Evolutionary conservation across 106 monocot genomes (phyloP).

Genomic region (Allium sativum): DNA sequence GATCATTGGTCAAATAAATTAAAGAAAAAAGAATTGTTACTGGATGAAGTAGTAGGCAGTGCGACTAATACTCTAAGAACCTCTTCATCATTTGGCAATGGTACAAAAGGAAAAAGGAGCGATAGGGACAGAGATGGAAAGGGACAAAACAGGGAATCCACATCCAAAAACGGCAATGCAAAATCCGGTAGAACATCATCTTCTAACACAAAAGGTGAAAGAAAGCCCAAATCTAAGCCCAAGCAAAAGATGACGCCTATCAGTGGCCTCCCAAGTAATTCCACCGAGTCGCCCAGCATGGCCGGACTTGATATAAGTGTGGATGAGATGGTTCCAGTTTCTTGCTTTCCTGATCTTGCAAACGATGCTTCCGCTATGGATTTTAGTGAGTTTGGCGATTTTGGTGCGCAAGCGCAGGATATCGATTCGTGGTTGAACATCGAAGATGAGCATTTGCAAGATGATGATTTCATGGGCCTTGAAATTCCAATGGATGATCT

Average conservation of each 20-base stretch:
- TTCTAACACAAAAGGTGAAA: conserved; percentile 37
- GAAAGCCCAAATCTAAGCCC: conserved; percentile 38
- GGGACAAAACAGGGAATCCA: conserved; percentile 22
- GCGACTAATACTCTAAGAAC: conserved; percentile 13
- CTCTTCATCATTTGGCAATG: conserved; percentile 25
- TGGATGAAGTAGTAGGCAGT: conserved; percentile 47
- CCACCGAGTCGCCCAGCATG: conserved; percentile 6
- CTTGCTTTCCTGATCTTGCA: conserved; percentile 9
- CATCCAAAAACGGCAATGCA: conserved; percentile 12
- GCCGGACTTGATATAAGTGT: background rate
- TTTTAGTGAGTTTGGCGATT: conserved; percentile 16
- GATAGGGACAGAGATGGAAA: conserved; percentile 47
- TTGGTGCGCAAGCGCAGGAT: conserved; percentile 43
- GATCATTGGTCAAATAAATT: conserved; percentile 31
- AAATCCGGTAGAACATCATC: conserved; percentile 23
- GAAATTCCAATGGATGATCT: conserved; percentile 53
- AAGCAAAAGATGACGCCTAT: conserved; percentile 39
- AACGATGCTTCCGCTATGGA: conserved; percentile 19
- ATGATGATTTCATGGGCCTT: conserved; percentile 33
- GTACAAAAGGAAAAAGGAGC: conserved; percentile 52
- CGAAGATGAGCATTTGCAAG: conserved; percentile 39
- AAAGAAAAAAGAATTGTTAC: conserved; percentile 44
- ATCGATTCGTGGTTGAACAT: conserved; percentile 33
- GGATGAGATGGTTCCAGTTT: background rate
- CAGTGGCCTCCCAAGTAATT: conserved; percentile 11